Conservation (phyloP, 2,329 filamentous ascomycete species). For the Cytospora schulzeri region DNA sequence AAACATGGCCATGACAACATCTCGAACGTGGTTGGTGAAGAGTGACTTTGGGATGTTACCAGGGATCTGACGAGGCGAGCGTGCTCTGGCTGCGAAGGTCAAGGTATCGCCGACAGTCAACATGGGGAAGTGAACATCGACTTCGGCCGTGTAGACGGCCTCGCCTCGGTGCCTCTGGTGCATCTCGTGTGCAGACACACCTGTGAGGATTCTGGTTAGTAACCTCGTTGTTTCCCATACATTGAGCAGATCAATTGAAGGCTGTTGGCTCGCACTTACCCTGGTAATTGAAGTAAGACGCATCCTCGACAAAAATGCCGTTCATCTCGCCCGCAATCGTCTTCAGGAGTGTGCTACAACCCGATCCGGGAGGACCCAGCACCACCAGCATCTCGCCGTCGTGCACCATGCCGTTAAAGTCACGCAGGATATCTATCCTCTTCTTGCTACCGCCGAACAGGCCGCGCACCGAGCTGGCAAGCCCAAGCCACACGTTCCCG, state of each 20-base stretch:
- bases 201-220: slow-evolving; percentile 35
- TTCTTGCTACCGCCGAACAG: slow-evolving; percentile 54
- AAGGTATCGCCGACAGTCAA: slow-evolving; percentile 78
- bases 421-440: slow-evolving; percentile 68
- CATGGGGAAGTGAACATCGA: slow-evolving; percentile 79
- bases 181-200: slow-evolving; percentile 73
- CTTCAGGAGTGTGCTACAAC: slow-evolving; percentile 84
- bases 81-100: slow-evolving; percentile 73
- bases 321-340: slow-evolving; percentile 82
- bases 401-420: slow-evolving; percentile 69
- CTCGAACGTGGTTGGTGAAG: slow-evolving; percentile 65
- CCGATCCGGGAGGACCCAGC: slow-evolving; percentile 70
- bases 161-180: slow-evolving; percentile 77
- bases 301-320: slow-evolving; percentile 71
- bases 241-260: background rate
- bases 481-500: slow-evolving; percentile 60
- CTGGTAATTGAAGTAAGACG: slow-evolving; percentile 81
- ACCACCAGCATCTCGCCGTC: slow-evolving; percentile 77
- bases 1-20: slow-evolving; percentile 76
- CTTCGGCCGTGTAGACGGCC: slow-evolving; percentile 84
- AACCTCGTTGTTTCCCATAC: background rate
- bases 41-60: slow-evolving; percentile 55
- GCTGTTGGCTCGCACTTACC: slow-evolving; percentile 49
- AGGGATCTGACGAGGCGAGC: slow-evolving; percentile 64
- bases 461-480: slow-evolving; percentile 46